These are phyloP conservation scores for Chaetomium fimeti DNA, from an alignment of 495 filamentous ascomycete genomes.

Conservation along the genomic window DNA sequence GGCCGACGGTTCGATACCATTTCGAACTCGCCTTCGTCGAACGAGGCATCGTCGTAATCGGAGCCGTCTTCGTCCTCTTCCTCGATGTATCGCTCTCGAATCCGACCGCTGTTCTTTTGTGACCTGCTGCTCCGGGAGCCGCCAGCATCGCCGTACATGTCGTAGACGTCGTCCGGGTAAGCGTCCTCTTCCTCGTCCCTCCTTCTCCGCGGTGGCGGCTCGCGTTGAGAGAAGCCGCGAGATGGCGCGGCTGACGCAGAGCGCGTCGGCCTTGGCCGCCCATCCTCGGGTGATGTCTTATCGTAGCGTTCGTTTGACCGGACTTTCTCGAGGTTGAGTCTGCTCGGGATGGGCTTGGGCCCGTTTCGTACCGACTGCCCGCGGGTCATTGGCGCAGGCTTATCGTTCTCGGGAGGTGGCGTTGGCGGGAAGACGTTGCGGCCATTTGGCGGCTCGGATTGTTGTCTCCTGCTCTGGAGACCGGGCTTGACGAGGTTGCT, in stretches of 20 bases:
- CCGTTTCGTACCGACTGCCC: slow-evolving; percentile 57
- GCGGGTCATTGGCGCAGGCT: slow-evolving; percentile 47
- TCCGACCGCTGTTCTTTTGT: slow-evolving; percentile 38
- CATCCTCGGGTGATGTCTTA: slow-evolving; percentile 48
- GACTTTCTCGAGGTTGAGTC: slow-evolving; percentile 54
- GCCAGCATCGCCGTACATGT: slow-evolving; percentile 57
- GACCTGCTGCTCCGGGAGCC: slow-evolving; percentile 39
- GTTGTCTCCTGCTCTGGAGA: slow-evolving; percentile 73
- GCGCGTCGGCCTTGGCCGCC: slow-evolving; percentile 37
- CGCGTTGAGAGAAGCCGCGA: slow-evolving; percentile 51
- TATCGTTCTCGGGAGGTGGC: slow-evolving; percentile 85
- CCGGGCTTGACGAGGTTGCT: slow-evolving; percentile 86
- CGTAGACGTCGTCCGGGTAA: slow-evolving; percentile 67
- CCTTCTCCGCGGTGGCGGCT: slow-evolving; percentile 30
- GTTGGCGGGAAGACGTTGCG: slow-evolving; percentile 94
- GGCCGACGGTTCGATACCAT: slow-evolving; percentile 59
- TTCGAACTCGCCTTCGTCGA: slow-evolving; percentile 79
- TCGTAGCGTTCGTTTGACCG: slow-evolving; percentile 50
- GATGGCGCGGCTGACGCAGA: slow-evolving; percentile 43
- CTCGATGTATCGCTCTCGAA: slow-evolving; percentile 62
- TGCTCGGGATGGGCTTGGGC: slow-evolving; percentile 51
- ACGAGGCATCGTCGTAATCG: slow-evolving; percentile 66
- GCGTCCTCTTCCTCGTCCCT: slow-evolving; percentile 59
- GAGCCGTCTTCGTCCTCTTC: slow-evolving; percentile 70
- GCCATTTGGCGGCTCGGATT: slow-evolving; percentile 73